Evolutionary conservation across 2,329 filamentous ascomycete species (phyloP).

Genomic region (Claviceps sp.): DNA sequence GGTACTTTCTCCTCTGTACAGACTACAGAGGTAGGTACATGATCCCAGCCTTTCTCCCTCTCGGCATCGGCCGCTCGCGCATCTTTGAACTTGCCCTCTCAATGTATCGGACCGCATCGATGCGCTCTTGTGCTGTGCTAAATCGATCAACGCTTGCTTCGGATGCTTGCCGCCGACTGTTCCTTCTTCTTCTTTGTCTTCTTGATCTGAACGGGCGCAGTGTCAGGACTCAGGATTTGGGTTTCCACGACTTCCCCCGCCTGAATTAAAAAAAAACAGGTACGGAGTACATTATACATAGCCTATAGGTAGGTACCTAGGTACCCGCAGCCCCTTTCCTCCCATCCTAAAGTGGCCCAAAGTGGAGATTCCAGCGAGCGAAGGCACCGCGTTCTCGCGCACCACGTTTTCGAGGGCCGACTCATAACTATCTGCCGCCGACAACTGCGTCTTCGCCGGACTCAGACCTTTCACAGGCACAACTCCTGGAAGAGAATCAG

Average conservation of each 20-base stretch:
- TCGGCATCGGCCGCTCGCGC: background rate
- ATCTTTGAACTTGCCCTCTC: slow-evolving; percentile 4
- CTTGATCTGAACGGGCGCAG: slow-evolving; percentile 7
- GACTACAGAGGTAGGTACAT: too few relatives aligned
- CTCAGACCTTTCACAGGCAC: slow-evolving; percentile 12
- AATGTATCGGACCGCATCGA: slow-evolving; percentile 21
- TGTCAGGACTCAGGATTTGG: slow-evolving; percentile 1
- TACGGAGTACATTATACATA: background rate
- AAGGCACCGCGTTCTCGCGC: slow-evolving; percentile 21
- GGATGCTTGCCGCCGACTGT: slow-evolving; percentile 13
- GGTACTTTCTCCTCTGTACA: too few relatives aligned
- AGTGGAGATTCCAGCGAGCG: slow-evolving; percentile 11
- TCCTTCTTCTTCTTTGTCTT: slow-evolving; percentile 10
- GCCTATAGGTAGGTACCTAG: too few relatives aligned
- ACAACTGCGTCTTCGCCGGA: slow-evolving; percentile 10
- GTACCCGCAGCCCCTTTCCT: slow-evolving; percentile 8
- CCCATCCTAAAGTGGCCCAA: background rate
- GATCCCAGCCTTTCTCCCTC: background rate
- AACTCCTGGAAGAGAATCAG: slow-evolving; percentile 34
- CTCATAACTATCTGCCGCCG: slow-evolving; percentile 5
- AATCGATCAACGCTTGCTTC: slow-evolving; percentile 13
- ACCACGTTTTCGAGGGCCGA: slow-evolving; percentile 6
- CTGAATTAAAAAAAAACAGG: background rate
- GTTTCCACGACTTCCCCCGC: slow-evolving; percentile 1
- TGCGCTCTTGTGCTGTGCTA: slow-evolving; percentile 10